Conservation (phyloP, 768 basidiomycete species). For the Tulasnella calospora region DNA sequence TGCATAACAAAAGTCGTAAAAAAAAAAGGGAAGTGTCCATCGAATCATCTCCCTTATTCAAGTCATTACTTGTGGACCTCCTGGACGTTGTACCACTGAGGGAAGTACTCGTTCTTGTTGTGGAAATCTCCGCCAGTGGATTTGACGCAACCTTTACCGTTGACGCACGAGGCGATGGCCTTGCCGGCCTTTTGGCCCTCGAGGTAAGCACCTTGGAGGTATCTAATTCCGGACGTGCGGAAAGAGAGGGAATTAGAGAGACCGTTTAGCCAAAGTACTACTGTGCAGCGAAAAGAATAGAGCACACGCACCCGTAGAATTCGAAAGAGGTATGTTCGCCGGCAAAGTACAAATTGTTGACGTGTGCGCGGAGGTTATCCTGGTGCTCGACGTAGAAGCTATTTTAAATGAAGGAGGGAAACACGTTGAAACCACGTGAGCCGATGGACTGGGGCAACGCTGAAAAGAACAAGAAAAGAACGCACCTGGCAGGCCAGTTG, state of each 20-base stretch:
- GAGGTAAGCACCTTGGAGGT: slow-evolving; percentile 24
- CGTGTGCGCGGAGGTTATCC: slow-evolving; percentile 22
- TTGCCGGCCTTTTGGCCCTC: slow-evolving; percentile 15
- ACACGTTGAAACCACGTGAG: too few species aligned
- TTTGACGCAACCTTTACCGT: neutral
- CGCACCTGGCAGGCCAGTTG: slow-evolving; percentile 63
- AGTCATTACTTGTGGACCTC: neutral
- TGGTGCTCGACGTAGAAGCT: slow-evolving; percentile 25
- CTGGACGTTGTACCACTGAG: slow-evolving; percentile 1
- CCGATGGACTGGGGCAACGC: too few species aligned
- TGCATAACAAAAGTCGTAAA: too few species aligned
- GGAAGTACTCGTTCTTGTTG: neutral
- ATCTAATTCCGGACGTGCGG: neutral
- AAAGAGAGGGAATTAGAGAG: neutral
- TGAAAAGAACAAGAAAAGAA: neutral
- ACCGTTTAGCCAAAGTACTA: neutral
- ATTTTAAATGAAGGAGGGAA: neutral
- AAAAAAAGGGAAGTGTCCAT: too few species aligned
- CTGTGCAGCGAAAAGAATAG: neutral
- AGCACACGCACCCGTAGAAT: slow-evolving; percentile 11
- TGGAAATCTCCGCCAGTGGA: neutral
- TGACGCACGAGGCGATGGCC: neutral
- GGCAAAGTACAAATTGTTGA: slow-evolving; percentile 17
- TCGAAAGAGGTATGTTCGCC: slow-evolving; percentile 22
- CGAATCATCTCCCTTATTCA: neutral